Percentiles rank a stretch among this genome's conserved stretches.
Evolutionary conservation across 768 basidiomycete species (phyloP).

Genomic region (Suillus tomentosus): DNA sequence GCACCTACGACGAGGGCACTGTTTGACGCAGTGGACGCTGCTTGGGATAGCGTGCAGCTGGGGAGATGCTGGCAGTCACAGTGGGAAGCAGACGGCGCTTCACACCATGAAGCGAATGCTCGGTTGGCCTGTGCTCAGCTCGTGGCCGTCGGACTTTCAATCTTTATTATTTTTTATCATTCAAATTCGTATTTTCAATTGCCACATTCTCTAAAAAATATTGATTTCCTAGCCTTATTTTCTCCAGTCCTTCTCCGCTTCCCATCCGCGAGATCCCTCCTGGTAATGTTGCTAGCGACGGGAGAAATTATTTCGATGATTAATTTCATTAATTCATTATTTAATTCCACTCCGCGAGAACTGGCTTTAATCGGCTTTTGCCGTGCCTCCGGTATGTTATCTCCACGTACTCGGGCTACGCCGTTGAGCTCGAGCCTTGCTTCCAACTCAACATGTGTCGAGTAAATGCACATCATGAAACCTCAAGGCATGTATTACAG

Average conservation of each 20-base stretch:
- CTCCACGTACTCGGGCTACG: background rate
- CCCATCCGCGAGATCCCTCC: background rate
- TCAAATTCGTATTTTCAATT: slow-evolving; percentile 19
- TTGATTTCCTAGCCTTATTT: slow-evolving; percentile 6
- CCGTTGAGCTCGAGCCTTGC: slow-evolving; percentile 1
- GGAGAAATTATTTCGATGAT: slow-evolving; percentile 1
- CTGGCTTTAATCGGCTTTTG: background rate
- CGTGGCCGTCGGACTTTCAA: slow-evolving; percentile 33
- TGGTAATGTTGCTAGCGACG: background rate
- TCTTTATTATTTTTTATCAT: slow-evolving; percentile 20
- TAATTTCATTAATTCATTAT: slow-evolving; percentile 4
- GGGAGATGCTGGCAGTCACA: slow-evolving; percentile 57
- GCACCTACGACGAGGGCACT: slow-evolving; percentile 37
- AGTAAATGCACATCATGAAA: background rate
- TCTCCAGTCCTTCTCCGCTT: background rate
- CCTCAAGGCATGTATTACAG: background rate
- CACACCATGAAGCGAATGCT: slow-evolving; percentile 32
- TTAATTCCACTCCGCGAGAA: slow-evolving; percentile 3
- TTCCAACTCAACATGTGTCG: background rate
- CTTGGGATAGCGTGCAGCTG: slow-evolving; percentile 31
- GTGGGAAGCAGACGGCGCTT: slow-evolving; percentile 53
- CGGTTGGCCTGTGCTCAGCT: slow-evolving; percentile 11
- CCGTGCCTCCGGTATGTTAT: background rate
- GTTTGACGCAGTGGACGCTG: slow-evolving; percentile 51
- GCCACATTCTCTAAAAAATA: slow-evolving; percentile 7